Percentiles rank a stretch among this genome's conserved stretches.
Evolutionary conservation across 1,284 basidiomycete genomes (phyloP).

Genomic region (Hymenochaete sp.): DNA sequence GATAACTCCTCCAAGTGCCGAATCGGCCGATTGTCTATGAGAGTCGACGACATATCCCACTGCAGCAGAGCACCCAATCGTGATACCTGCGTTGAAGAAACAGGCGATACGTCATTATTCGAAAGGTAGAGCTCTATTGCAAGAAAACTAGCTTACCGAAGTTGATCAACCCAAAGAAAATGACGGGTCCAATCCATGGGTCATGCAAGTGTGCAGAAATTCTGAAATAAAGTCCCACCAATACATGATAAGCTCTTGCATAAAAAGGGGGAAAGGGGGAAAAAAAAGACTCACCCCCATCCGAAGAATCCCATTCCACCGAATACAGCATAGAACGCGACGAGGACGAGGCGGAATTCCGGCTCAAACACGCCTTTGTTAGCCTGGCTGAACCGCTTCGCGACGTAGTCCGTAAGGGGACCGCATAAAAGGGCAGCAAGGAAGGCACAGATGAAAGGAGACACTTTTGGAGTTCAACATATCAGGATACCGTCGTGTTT

Average conservation of each 20-base stretch:
- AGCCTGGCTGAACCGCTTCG: conserved; percentile 18
- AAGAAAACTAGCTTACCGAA: conserved; percentile 16
- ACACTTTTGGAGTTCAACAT: conserved; percentile 11
- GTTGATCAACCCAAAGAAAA: conserved; percentile 21
- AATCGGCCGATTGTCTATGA: conserved; percentile 20
- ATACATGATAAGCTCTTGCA: background rate
- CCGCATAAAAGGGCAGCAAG: conserved; percentile 20
- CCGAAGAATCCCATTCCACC: conserved; percentile 20
- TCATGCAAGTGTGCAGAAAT: conserved; percentile 19
- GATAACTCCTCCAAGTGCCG: conserved; percentile 20
- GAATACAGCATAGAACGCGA: conserved; percentile 20
- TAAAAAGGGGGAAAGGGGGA: background rate
- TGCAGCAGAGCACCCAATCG: conserved; percentile 20
- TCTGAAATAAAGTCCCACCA: background rate
- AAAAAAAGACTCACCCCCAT: conserved; percentile 16
- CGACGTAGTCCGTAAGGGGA: conserved; percentile 20
- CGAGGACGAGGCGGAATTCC: conserved; percentile 20
- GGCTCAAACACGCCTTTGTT: conserved; percentile 18
- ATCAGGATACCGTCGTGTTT: background rate
- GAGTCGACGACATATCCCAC: conserved; percentile 22
- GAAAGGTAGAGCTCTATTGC: background rate
- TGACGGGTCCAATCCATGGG: conserved; percentile 22
- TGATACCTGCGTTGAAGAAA: conserved; percentile 12
- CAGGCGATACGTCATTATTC: background rate
- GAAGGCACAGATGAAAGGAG: conserved; percentile 20